These are phyloP conservation scores for Aegilops bicornis DNA, from an alignment of 176 grass and related monocot species.

Conservation along the genomic window DNA sequence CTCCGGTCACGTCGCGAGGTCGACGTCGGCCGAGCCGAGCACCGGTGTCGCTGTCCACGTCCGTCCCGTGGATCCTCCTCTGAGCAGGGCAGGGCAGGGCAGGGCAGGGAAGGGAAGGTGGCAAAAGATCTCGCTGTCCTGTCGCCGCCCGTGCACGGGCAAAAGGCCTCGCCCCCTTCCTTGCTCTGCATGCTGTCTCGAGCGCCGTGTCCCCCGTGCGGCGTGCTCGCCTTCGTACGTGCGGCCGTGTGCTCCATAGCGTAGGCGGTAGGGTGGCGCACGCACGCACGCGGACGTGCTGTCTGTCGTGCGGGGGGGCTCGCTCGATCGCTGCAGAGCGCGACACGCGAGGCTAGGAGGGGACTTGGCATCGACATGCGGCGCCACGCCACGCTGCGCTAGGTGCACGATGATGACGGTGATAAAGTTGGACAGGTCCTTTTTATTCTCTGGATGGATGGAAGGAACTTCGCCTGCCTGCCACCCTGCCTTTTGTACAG, in stretches of 20 bases:
- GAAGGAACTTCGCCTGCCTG: neutral
- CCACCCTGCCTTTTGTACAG: too few species aligned
- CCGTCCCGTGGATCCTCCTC: neutral
- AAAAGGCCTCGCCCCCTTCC: neutral
- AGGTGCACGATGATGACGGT: neutral
- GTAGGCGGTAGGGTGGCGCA: neutral
- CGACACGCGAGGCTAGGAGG: neutral
- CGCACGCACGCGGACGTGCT: neutral
- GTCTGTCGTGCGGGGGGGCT: neutral
- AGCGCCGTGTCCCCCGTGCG: neutral
- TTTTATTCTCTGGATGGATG: neutral
- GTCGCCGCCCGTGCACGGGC: neutral
- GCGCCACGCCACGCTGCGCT: neutral
- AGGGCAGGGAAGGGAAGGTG: neutral
- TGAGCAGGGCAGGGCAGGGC: neutral
- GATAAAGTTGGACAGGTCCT: neutral
- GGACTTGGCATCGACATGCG: neutral
- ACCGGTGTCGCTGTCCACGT: neutral
- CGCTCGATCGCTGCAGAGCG: neutral
- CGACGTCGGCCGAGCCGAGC: neutral
- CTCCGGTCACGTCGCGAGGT: constrained; percentile 5
- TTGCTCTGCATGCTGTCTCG: neutral
- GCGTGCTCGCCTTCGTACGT: neutral
- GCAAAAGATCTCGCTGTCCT: neutral
- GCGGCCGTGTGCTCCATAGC: neutral